A percentile compares a stretch with the other conserved stretches of the same genome.
Evolutionary conservation across 805 yeast species (phyloP).

Genomic region (Ogataea paraovalis): DNA sequence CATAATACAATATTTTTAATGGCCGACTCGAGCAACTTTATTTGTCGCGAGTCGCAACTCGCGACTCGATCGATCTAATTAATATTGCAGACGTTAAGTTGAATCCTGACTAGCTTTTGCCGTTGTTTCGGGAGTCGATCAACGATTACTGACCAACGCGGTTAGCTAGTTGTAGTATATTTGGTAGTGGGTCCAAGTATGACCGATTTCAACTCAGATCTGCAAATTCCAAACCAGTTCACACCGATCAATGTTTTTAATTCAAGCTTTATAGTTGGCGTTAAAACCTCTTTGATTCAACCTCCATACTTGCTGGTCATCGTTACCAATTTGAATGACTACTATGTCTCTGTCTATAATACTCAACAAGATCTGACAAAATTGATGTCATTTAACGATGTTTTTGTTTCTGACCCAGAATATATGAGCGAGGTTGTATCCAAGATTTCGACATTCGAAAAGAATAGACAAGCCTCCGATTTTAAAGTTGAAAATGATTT

Average conservation of each 20-base stretch:
- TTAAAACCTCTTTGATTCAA: not conserved
- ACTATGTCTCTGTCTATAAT: not conserved
- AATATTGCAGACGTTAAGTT: too few relatives aligned
- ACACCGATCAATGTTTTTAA: not conserved
- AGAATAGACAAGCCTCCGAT: not conserved
- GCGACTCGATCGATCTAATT: too few relatives aligned
- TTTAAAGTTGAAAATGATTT: not conserved
- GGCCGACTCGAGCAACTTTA: too few relatives aligned
- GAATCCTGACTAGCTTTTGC: too few relatives aligned
- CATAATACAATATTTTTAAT: too few relatives aligned
- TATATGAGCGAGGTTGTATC: not conserved
- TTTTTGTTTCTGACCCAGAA: not conserved
- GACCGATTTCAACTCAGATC: not conserved
- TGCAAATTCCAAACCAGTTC: not conserved
- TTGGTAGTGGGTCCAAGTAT: too few relatives aligned
- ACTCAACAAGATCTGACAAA: not conserved
- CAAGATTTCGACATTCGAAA: not conserved
- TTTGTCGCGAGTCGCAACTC: too few relatives aligned
- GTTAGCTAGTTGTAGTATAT: too few relatives aligned
- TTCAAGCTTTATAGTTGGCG: not conserved
- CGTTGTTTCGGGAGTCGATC: too few relatives aligned
- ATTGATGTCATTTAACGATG: conserved; percentile 1
- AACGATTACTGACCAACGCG: too few relatives aligned
- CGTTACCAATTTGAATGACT: conserved; percentile 1
- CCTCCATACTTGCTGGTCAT: not conserved